phyloP scores from a whole-genome alignment of 2,329 filamentous ascomycete species.

The Aspergillus glaucus region DNA sequence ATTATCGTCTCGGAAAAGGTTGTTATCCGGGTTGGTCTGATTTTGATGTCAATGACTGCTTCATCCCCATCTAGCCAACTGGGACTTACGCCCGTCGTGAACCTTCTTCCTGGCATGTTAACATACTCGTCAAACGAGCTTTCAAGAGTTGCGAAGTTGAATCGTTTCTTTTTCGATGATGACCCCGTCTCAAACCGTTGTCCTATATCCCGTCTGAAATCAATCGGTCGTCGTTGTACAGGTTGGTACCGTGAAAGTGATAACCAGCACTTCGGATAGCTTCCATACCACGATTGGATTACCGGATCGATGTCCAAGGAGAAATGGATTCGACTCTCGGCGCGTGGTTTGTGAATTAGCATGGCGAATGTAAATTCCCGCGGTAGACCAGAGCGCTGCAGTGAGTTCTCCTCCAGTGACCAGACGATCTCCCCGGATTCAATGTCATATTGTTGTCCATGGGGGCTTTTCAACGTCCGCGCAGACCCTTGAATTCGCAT shows the following conservation, averaged over 20 bases:
- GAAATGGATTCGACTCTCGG: constrained; percentile 33
- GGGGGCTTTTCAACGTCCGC: constrained; percentile 33
- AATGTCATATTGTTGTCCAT: constrained; percentile 32
- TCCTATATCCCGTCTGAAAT: constrained; percentile 39
- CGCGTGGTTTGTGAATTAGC: constrained; percentile 40
- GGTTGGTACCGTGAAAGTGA: constrained; percentile 34
- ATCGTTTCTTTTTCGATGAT: constrained; percentile 32
- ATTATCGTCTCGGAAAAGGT: not conserved
- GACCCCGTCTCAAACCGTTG: constrained; percentile 38
- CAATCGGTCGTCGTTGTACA: constrained; percentile 27
- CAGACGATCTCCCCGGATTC: constrained; percentile 44
- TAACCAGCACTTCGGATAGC: constrained; percentile 37
- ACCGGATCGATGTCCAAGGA: constrained; percentile 40
- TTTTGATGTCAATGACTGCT: not conserved
- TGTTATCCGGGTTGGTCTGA: not conserved
- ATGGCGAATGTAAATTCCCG: constrained; percentile 49
- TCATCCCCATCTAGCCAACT: not conserved
- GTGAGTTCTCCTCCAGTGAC: constrained; percentile 45
- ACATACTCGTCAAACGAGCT: constrained; percentile 41
- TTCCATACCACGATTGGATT: constrained; percentile 36
- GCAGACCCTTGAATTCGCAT: constrained; percentile 46
- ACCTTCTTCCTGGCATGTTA: constrained; percentile 39
- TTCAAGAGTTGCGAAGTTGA: constrained; percentile 42
- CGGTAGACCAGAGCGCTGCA: constrained; percentile 45
- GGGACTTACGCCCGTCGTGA: constrained; percentile 20